Evolutionary conservation across 805 yeast species (phyloP), one percentile per base, ranked within the genome.

Genomic region (Teunomyces kruisii): DNA sequence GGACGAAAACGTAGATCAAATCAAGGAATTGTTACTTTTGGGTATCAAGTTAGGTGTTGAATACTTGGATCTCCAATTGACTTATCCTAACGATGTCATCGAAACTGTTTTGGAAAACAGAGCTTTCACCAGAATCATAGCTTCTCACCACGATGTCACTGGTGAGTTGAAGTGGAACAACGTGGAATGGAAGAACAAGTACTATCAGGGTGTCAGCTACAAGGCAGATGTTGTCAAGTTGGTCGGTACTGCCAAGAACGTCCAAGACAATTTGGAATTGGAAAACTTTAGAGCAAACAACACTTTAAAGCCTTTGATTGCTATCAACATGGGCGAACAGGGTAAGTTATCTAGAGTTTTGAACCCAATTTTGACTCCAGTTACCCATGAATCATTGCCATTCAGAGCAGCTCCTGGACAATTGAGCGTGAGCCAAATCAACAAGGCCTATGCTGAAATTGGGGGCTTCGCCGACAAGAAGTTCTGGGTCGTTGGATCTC

Each of bases 281-380:
- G 97, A 90, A 61, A 61, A 64, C 15, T 91, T 92, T 72, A 80
- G 91, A 60, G 49, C 68, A 0, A 28, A 61, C 2, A 88, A 87
- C 60, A 65, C 68, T 2, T 55, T 61, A 7, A 67, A 70, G 45
- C 96, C 96, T 2, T 72, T 92, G 61, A 80, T 91, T 65, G 91
- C 94, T 5, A 83, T 88, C 57, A 92, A 92, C 62, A 82, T 85
- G 86, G 85, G 94, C 7, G 78, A 72, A 32, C 50, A 61, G 9
- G 98, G 98, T 17, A 86, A 82, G 59, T 68, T 90, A 47, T 86
- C 96, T 1, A 78, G 95, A 50, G 88, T 88, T 4, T 68, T 86
- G 54, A 92, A 92, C 66, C 68, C 77, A 2, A 45, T 85, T 2
- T 70, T 91, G 53, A 91, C 97, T 0, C 97, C 98, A 31, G 86